A percentile compares a stretch with the other conserved stretches of the same genome.
phyloP scores from a whole-genome alignment of 768 basidiomycete genomes.

The Termitomyces heimii region DNA sequence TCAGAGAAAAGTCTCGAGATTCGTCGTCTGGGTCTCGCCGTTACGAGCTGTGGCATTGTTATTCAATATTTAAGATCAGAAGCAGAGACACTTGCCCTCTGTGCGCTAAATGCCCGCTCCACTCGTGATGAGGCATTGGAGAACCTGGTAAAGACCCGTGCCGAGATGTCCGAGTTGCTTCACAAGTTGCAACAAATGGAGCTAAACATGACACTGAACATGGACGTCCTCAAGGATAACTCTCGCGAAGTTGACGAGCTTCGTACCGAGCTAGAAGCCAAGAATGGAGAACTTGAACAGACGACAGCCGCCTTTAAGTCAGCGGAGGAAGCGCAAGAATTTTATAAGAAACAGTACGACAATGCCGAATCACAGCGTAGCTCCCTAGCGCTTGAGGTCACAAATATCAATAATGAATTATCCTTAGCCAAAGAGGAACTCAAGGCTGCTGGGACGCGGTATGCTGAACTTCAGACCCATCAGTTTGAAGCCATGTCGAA shows the following conservation, averaged over 20 bases:
- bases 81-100: conserved; percentile 12
- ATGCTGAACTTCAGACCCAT: conserved; percentile 55
- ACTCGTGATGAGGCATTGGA: conserved; percentile 10
- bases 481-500: conserved; percentile 62
- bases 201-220: conserved; percentile 20
- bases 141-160: conserved; percentile 12
- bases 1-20: conserved; percentile 23
- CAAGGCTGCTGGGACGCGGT: conserved; percentile 51
- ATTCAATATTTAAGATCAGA: conserved; percentile 31
- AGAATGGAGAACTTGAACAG: conserved; percentile 24
- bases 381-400: conserved; percentile 56
- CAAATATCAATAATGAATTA: conserved; percentile 59
- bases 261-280: conserved; percentile 24
- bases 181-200: conserved; percentile 24
- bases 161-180: conserved; percentile 16
- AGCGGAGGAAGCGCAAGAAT: conserved; percentile 26
- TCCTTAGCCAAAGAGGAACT: conserved; percentile 46
- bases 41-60: conserved; percentile 30
- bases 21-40: conserved; percentile 25
- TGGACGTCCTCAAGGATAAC: conserved; percentile 30
- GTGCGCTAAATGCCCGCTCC: neutral
- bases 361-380: conserved; percentile 61
- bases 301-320: conserved; percentile 25
- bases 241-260: conserved; percentile 33
- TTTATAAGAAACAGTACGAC: conserved; percentile 41